A percentile compares a stretch with the other conserved stretches of the same genome.
phyloP scores from a whole-genome alignment of 257 asterid genomes.

The Capsicum chinense region DNA sequence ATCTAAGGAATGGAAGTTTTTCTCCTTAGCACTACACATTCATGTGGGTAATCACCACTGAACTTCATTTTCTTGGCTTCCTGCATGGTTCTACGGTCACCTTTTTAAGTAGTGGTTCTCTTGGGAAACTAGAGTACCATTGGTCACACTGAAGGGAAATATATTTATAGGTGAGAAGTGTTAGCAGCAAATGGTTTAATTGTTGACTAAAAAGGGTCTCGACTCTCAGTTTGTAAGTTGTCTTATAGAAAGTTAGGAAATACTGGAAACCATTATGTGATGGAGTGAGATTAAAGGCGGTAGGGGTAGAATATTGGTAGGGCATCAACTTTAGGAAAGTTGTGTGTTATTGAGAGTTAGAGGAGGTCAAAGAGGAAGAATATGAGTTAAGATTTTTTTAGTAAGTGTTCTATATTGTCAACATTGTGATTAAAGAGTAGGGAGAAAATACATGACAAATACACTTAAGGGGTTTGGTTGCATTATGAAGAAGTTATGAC shows the following conservation, averaged over 20 bases:
- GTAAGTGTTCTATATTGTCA: neutral
- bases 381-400: neutral
- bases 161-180: neutral
- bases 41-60: neutral
- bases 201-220: neutral
- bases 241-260: neutral
- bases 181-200: neutral
- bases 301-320: constrained; percentile 13
- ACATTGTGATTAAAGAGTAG: neutral
- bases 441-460: constrained; percentile 15
- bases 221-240: constrained; percentile 8
- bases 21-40: constrained; percentile 9
- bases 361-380: constrained; percentile 1
- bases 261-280: neutral
- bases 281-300: neutral
- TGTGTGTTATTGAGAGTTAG: neutral
- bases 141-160: neutral
- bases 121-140: neutral
- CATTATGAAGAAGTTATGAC: neutral
- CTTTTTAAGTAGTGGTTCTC: neutral
- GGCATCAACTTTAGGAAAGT: neutral
- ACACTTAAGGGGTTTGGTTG: neutral
- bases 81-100: neutral
- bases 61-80: constrained; percentile 13
- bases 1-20: neutral